Conservation (phyloP, 257 asterid genomes). For the Voacanga thouarsii region DNA sequence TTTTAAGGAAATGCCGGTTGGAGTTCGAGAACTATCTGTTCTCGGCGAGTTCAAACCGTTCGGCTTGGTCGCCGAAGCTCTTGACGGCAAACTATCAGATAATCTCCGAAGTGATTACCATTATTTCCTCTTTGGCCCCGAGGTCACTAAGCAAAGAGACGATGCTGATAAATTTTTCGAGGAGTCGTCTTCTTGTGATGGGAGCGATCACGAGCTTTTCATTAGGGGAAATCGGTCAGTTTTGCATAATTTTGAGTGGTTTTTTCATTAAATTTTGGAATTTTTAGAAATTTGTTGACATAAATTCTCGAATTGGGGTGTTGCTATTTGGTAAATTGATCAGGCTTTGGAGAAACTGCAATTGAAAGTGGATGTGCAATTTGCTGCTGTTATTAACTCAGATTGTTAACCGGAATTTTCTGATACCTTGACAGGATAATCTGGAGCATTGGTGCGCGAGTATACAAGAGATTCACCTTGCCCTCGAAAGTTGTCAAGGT, state of each 20-base stretch:
- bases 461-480: conserved; percentile 72
- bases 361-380: neutral
- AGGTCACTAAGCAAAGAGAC: conserved; percentile 49
- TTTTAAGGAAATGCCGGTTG: conserved; percentile 40
- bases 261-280: neutral
- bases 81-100: conserved; percentile 50
- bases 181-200: conserved; percentile 37
- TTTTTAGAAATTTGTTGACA: neutral
- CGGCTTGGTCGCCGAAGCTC: conserved; percentile 71
- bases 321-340: neutral
- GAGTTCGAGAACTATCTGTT: conserved; percentile 63
- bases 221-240: conserved; percentile 52
- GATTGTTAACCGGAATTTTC: conserved; percentile 23
- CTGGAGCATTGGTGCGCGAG: conserved; percentile 88
- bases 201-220: conserved; percentile 78
- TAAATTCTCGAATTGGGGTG: neutral
- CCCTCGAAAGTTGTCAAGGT: conserved; percentile 84
- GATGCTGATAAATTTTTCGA: conserved; percentile 38
- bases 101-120: conserved; percentile 36
- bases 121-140: conserved; percentile 70
- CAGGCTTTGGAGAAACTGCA: neutral
- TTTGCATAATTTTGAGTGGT: neutral
- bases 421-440: conserved; percentile 55
- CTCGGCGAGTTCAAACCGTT: conserved; percentile 69
- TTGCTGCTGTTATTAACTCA: conserved; percentile 10